phyloP scores from a whole-genome alignment of 768 basidiomycete genomes.

The Russula sp. region DNA sequence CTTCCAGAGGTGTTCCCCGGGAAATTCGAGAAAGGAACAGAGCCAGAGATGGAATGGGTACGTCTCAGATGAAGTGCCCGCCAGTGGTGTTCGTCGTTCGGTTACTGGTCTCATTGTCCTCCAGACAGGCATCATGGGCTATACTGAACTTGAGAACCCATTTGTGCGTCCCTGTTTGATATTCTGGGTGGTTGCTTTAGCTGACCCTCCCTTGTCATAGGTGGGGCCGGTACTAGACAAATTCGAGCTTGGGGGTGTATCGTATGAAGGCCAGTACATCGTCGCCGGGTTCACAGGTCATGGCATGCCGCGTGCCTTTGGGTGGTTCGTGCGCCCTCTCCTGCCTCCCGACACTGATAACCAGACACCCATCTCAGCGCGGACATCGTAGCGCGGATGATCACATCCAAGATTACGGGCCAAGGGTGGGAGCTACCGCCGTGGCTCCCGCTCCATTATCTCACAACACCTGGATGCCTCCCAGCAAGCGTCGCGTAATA shows the following conservation, averaged over 20 bases:
- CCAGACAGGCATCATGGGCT: conserved; percentile 83
- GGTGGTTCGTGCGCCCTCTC: conserved; percentile 43
- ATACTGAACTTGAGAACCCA: conserved; percentile 53
- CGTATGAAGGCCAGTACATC: conserved; percentile 58
- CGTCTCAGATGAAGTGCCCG: conserved; percentile 22
- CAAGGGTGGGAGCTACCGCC: conserved; percentile 45
- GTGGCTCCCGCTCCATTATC: conserved; percentile 52
- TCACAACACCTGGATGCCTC: conserved; percentile 23
- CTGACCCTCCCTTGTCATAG: conserved; percentile 30
- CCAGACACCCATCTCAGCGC: conserved; percentile 38
- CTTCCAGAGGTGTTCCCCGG: conserved; percentile 53
- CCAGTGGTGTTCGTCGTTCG: not conserved
- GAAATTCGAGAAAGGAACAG: conserved; percentile 41
- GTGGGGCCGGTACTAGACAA: conserved; percentile 53
- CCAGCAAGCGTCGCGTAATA: not conserved
- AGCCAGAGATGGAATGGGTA: conserved; percentile 82
- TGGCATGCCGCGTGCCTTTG: conserved; percentile 73
- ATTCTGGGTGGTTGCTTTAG: not conserved
- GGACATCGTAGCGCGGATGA: conserved; percentile 56
- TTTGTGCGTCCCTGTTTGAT: conserved; percentile 43
- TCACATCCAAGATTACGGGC: conserved; percentile 42
- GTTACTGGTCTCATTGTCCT: not conserved
- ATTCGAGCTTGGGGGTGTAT: conserved; percentile 16
- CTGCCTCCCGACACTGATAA: not conserved
- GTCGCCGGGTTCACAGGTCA: conserved; percentile 71